Evolutionary conservation across 148 eudicot genomes (phyloP), one percentile per base, ranked within the genome.

Genomic region (Spergularia marina): DNA sequence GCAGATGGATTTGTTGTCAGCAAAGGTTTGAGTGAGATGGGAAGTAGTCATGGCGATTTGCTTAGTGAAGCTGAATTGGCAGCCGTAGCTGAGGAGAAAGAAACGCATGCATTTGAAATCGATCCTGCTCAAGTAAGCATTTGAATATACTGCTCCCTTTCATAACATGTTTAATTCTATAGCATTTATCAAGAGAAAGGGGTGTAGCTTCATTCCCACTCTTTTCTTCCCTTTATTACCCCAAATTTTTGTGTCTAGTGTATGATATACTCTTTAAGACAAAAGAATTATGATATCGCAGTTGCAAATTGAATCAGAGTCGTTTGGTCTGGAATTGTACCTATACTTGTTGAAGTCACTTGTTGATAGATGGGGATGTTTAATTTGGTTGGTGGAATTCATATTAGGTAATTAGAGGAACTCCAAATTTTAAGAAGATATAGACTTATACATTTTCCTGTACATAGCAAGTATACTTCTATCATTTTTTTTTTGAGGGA

Each of bases 41-140:
- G 84, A 82, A 79, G 81, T 62, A 77, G 85, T 56, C 97, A 90
- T 77, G 91, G 82, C 68, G 94, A 86, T 76, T 79, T 95, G 87
- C 86, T 95, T 49, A 92, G 88, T 86, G 97, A 89, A 85, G 92
- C 92, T 49, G 92, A 92, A 69, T 68, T 95, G 80, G 99, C 98
- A 11, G 97, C 98, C 21, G 97, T 84, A 67, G 92, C 97, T 80
- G 99, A 95, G 86, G 99, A 95, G 77, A 95, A 92, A 85, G 98
- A 91, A 82, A 87, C 94, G 70, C 98, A 92, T 84, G 78, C 97
- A 39, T 95, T 95, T 81, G 98, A 95, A 81, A 84, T 95, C 62
- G 96, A 95, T 73, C 96, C 98, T 66, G 71, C 84, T 75, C 97
- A 95, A 90, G 98, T 92, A 69, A 67, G 10, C 18, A 4, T 1